These are phyloP conservation scores for Pulicaria dysenterica DNA, from an alignment of 129 eudicot species.

Conservation along the genomic window DNA sequence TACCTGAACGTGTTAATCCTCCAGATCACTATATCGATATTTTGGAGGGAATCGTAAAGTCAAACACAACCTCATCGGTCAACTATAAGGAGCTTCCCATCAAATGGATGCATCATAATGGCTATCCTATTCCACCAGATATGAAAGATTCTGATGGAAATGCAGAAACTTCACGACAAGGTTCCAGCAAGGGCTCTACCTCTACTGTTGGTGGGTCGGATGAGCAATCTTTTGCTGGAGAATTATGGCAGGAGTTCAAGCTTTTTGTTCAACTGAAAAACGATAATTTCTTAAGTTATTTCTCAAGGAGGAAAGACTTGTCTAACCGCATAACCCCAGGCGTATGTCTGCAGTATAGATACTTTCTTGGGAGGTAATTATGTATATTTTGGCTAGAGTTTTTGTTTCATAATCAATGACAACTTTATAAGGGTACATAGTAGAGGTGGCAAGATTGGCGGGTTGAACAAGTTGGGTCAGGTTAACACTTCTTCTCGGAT, in stretches of 20 bases:
- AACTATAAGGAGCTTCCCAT: slow-evolving; percentile 80
- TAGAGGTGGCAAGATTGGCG: too few relatives aligned
- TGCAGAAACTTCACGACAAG: slow-evolving; percentile 42
- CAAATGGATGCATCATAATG: slow-evolving; percentile 92
- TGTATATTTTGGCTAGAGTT: background rate
- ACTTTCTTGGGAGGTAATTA: slow-evolving; percentile 84
- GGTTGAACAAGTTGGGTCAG: too few relatives aligned
- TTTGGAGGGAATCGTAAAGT: slow-evolving; percentile 72
- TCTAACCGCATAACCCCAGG: slow-evolving; percentile 68
- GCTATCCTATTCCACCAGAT: slow-evolving; percentile 80
- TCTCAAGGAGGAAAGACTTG: slow-evolving; percentile 50
- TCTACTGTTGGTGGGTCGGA: slow-evolving; percentile 38
- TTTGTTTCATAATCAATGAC: background rate
- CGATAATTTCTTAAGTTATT: slow-evolving; percentile 46
- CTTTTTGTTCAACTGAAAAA: slow-evolving; percentile 52
- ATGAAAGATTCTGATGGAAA: slow-evolving; percentile 56
- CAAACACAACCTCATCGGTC: slow-evolving; percentile 39
- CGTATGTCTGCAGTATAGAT: slow-evolving; percentile 52
- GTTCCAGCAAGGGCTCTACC: slow-evolving; percentile 38
- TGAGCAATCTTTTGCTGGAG: slow-evolving; percentile 63
- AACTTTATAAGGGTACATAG: too few relatives aligned
- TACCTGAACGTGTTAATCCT: slow-evolving; percentile 88
- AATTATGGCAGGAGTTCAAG: slow-evolving; percentile 76
- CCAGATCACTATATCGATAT: slow-evolving; percentile 90
- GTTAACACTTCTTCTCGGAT: too few relatives aligned